Evolutionary conservation across 805 yeast species (phyloP).

Genomic region (Teunomyces funiuensis): DNA sequence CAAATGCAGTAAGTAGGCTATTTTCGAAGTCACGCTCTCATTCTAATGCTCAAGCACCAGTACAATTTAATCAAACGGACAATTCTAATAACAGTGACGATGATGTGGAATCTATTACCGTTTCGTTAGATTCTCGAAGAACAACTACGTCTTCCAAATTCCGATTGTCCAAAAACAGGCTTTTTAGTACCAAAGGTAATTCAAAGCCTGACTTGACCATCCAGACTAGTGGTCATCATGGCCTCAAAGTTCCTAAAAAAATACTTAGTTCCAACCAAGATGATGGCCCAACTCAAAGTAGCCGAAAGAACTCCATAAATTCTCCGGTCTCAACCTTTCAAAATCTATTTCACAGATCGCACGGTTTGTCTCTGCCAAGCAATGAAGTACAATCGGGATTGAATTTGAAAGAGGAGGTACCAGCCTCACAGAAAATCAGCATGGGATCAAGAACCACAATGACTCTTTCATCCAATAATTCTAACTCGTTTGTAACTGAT

Average conservation of each 20-base stretch:
- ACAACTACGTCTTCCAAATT: constrained; percentile 9
- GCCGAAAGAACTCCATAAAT: constrained; percentile 24
- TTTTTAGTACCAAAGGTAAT: constrained; percentile 10
- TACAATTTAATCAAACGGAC: constrained; percentile 9
- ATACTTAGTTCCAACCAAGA: constrained; percentile 20
- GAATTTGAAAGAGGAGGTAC: constrained; percentile 3
- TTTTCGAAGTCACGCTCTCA: constrained; percentile 31
- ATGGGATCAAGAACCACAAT: constrained; percentile 21
- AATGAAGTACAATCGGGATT: constrained; percentile 8
- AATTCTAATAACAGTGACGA: constrained; percentile 11
- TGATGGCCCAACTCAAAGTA: constrained; percentile 11
- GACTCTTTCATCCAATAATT: constrained; percentile 34
- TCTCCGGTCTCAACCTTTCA: constrained; percentile 36
- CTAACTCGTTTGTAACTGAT: constrained; percentile 34
- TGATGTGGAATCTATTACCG: constrained; percentile 4
- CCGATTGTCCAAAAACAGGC: constrained; percentile 11
- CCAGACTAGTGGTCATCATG: constrained; percentile 29
- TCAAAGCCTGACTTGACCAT: constrained; percentile 30
- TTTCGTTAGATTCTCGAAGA: not conserved
- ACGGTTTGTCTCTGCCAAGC: constrained; percentile 13
- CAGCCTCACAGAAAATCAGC: constrained; percentile 1
- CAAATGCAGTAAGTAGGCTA: constrained; percentile 29
- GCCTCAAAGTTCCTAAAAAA: constrained; percentile 24
- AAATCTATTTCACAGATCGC: constrained; percentile 32
- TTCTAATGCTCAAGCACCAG: constrained; percentile 14